Percentiles rank a stretch among this genome's conserved stretches.
phyloP scores from a whole-genome alignment of 371 early-diverging fungal species.

The Syncephalastrum sp. region DNA sequence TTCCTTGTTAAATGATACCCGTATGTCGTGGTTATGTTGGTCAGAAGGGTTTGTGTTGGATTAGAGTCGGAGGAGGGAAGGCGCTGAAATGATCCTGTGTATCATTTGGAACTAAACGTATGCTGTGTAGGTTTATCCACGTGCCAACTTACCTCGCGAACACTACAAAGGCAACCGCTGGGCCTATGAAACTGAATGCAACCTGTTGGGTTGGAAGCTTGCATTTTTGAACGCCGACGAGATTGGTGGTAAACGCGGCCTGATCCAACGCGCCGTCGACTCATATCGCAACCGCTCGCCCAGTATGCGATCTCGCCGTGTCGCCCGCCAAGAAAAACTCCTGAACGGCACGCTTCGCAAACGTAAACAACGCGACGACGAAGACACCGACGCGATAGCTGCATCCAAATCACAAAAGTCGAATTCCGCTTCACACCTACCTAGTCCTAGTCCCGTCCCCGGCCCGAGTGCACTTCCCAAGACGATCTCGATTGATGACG shows the following conservation, averaged over 20 bases:
- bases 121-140: conserved; percentile 40
- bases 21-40: too few relatives aligned
- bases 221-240: conserved; percentile 82
- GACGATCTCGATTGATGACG: conserved; percentile 23
- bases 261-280: conserved; percentile 95
- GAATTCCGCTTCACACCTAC: background rate
- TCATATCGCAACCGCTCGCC: conserved; percentile 88
- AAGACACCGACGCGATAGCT: conserved; percentile 13
- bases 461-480: conserved; percentile 12
- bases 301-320: conserved; percentile 76
- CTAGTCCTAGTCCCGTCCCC: background rate
- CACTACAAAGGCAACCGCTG: conserved; percentile 84
- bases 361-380: conserved; percentile 39
- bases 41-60: too few relatives aligned
- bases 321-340: conserved; percentile 81
- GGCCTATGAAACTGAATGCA: conserved; percentile 89
- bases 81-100: too few relatives aligned
- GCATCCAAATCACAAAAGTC: conserved; percentile 1
- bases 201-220: conserved; percentile 84
- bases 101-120: background rate
- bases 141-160: conserved; percentile 41
- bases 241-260: conserved; percentile 85
- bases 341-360: conserved; percentile 50
- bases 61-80: too few relatives aligned
- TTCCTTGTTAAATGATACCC: too few relatives aligned